Evolutionary conservation across 2,329 filamentous ascomycete genomes (phyloP), one percentile per base, ranked within the genome.

Genomic region (Graphiopsis chlorocephala): DNA sequence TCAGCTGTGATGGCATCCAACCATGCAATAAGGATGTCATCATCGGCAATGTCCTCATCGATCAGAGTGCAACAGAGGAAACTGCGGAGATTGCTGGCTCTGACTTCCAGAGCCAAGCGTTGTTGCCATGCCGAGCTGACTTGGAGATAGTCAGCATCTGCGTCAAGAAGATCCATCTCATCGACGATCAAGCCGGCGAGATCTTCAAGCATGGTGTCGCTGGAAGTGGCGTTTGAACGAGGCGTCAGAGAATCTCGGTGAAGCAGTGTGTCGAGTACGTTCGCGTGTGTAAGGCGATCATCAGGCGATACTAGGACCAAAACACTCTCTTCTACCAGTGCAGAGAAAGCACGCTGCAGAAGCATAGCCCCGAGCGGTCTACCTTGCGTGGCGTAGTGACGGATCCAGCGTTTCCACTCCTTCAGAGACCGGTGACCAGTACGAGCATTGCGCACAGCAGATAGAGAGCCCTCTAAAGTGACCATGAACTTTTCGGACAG

Each of bases 331-430:
- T 76, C 89, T 14, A 97, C 83, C 33, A 98, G 85, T 77, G 88
- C 89, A 84, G 96, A 92, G 75, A 96, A 96, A 68, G 90, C 93
- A 72, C 92, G 88, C 75, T 97, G 93, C 25, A 99, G 79, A 6
- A 98, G 84, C 89, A 97, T 95, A 14, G 93, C 92, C 11, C 95
- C 93, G 50, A 99, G 80, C 0, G 96, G 94, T 23, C 92, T 86
- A 11, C 91, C 91, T 65, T 87, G 84, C 17, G 88, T 85, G 29
- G 91, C 88, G 78, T 98, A 99, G 67, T 93, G 90, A 52, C 90
- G 90, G 64, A 92, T 81, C 77, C 92, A 92, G 68, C 89, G 88
- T 78, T 91, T 96, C 95, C 95, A 99, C 69, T 97, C 91, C 72
- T 88, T 90, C 23, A 91, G 81, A 29, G 85, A 80, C 56, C 84